phyloP scores from a whole-genome alignment of 2,329 filamentous ascomycete species.

The Arthrobotrys pseudoclavata region DNA sequence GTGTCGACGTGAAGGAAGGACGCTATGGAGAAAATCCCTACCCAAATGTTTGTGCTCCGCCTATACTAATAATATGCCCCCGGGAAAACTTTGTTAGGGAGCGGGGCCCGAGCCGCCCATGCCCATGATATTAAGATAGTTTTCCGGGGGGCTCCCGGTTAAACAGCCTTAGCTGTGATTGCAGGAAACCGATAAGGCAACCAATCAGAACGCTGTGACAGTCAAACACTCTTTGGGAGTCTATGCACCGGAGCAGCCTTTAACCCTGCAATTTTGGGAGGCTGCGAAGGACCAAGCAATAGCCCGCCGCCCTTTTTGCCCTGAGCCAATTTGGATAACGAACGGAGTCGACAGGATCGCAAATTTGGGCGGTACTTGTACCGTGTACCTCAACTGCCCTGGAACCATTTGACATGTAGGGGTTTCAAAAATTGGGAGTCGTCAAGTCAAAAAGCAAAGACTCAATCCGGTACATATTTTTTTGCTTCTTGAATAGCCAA shows the following conservation, averaged over 20 bases:
- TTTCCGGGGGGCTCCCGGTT: constrained; percentile 28
- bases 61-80: constrained; percentile 57
- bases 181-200: constrained; percentile 28
- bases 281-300: constrained; percentile 40
- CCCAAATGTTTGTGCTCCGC: constrained; percentile 57
- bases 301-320: constrained; percentile 22
- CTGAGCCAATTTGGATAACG: constrained; percentile 47
- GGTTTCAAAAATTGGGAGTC: constrained; percentile 34
- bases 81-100: constrained; percentile 17
- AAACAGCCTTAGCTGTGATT: constrained; percentile 38
- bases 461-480: constrained; percentile 26
- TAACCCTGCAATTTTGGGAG: constrained; percentile 52
- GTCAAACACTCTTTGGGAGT: constrained; percentile 49
- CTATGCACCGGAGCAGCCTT: constrained; percentile 28
- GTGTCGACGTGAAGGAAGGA: constrained; percentile 45
- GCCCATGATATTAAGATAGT: not conserved
- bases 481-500: constrained; percentile 41
- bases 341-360: constrained; percentile 35
- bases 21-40: constrained; percentile 55
- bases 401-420: constrained; percentile 58
- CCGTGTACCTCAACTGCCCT: constrained; percentile 44
- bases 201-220: constrained; percentile 33
- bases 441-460: constrained; percentile 11
- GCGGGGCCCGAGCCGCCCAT: constrained; percentile 5
- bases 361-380: constrained; percentile 57